Percentiles rank a stretch among this genome's conserved stretches.
phyloP scores from a whole-genome alignment of 495 filamentous ascomycete genomes.

The Penicillium daleae region DNA sequence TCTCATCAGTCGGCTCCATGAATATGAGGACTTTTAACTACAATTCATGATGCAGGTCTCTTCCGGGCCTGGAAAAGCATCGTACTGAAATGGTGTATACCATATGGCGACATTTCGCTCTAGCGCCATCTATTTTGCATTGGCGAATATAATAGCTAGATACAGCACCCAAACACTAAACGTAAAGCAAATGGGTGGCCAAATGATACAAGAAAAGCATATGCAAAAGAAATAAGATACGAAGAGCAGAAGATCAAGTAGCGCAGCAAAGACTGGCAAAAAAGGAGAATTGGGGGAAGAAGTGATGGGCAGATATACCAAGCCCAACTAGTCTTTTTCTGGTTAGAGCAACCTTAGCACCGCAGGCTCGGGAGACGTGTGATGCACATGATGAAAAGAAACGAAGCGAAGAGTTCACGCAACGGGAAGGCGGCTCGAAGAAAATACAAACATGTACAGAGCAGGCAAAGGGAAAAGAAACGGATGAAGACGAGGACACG shows the following conservation, averaged over 20 bases:
- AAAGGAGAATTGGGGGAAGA: slow-evolving; percentile 12
- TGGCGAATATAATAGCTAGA: slow-evolving; percentile 28
- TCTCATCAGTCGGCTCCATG: neutral
- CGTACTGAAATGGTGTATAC: neutral
- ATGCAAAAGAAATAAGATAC: slow-evolving; percentile 19
- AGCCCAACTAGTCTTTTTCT: neutral
- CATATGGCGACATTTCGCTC: neutral
- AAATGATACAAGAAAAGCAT: slow-evolving; percentile 22
- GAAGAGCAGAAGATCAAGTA: slow-evolving; percentile 19
- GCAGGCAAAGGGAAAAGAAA: slow-evolving; percentile 7
- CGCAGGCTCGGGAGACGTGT: neutral
- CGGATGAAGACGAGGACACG: slow-evolving; percentile 4
- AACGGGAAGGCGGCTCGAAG: slow-evolving; percentile 5
- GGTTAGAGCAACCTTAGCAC: slow-evolving; percentile 4
- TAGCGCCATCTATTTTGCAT: slow-evolving; percentile 30
- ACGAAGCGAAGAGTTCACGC: neutral
- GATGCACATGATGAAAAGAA: neutral
- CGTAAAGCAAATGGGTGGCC: slow-evolving; percentile 8
- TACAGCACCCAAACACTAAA: slow-evolving; percentile 20
- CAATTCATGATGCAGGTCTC: neutral
- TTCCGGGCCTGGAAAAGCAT: neutral
- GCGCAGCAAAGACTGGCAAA: neutral
- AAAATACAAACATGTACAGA: slow-evolving; percentile 30
- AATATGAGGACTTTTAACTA: neutral
- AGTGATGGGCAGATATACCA: slow-evolving; percentile 9